Conservation (phyloP, 345 rosid genomes). For the Trapa incisa region DNA sequence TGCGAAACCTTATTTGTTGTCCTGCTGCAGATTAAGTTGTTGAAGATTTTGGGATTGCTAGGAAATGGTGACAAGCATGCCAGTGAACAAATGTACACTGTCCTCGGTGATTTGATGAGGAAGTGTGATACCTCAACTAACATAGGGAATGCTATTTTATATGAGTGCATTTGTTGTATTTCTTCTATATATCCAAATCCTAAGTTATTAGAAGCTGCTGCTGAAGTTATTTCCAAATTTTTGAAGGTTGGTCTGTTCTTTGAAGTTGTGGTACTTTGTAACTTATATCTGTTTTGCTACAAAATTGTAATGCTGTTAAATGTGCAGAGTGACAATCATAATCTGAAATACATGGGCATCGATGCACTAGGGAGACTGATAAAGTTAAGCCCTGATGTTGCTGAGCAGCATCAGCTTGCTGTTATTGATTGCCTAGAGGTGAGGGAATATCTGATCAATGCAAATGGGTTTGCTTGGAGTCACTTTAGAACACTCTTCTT, state of each 20-base stretch:
- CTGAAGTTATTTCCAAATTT: slow-evolving; percentile 72
- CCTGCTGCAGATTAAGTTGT: slow-evolving; percentile 64
- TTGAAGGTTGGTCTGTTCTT: slow-evolving; percentile 51
- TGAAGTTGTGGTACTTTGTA: background rate
- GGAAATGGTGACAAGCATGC: slow-evolving; percentile 97
- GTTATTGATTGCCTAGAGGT: slow-evolving; percentile 99
- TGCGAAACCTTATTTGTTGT: background rate
- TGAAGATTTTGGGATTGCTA: slow-evolving; percentile 81
- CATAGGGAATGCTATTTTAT: slow-evolving; percentile 88
- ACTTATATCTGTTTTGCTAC: background rate
- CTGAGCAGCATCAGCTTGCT: slow-evolving; percentile 96
- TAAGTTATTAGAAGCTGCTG: slow-evolving; percentile 81
- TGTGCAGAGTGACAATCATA: slow-evolving; percentile 91
- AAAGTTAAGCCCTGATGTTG: slow-evolving; percentile 82
- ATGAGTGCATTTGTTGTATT: slow-evolving; percentile 87
- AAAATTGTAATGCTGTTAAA: slow-evolving; percentile 1
- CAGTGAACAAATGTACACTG: slow-evolving; percentile 87
- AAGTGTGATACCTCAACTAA: slow-evolving; percentile 81
- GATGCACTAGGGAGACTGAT: slow-evolving; percentile 90
- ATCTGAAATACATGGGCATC: slow-evolving; percentile 92
- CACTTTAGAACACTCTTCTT: background rate
- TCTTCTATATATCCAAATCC: slow-evolving; percentile 74
- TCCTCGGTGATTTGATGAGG: slow-evolving; percentile 76
- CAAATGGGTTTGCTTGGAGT: background rate
- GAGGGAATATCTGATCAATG: slow-evolving; percentile 11